These are phyloP conservation scores for Nemania diffusa DNA, from an alignment of 2,329 filamentous ascomycete species.

Conservation along the genomic window DNA sequence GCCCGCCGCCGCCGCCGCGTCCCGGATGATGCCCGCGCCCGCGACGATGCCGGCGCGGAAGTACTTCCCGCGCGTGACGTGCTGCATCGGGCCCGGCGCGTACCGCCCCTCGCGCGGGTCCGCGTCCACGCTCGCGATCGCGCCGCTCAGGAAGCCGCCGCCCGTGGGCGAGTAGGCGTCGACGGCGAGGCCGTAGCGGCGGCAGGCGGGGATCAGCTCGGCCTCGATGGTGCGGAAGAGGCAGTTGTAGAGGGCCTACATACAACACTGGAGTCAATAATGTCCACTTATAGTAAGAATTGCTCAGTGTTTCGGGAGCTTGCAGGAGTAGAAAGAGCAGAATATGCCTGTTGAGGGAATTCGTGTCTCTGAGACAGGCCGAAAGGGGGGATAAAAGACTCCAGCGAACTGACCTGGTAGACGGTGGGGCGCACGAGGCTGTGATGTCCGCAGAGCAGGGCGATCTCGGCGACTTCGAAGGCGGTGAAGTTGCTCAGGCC, in stretches of 20 bases:
- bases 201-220: conserved; percentile 77
- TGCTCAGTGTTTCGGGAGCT: no score
- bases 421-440: conserved; percentile 85
- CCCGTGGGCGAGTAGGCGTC: conserved; percentile 86
- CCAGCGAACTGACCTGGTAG: no score
- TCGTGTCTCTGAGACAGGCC: no score
- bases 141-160: conserved; percentile 80
- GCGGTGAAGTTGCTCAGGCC: conserved; percentile 86
- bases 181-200: conserved; percentile 78
- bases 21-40: conserved; percentile 73
- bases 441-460: conserved; percentile 78
- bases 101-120: conserved; percentile 75
- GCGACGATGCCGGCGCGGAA: conserved; percentile 71
- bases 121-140: conserved; percentile 72
- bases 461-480: conserved; percentile 86
- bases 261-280: no score
- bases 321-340: no score
- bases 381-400: no score
- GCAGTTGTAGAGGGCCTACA: conserved; percentile 74
- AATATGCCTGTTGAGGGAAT: no score
- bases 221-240: conserved; percentile 76
- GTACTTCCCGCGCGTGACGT: conserved; percentile 71
- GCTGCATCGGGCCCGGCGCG: conserved; percentile 51
- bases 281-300: no score
- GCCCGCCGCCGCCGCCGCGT: conserved; percentile 71